Conservation (phyloP, 108 stramenopile genomes). For the Conticribra weissflogii region DNA sequence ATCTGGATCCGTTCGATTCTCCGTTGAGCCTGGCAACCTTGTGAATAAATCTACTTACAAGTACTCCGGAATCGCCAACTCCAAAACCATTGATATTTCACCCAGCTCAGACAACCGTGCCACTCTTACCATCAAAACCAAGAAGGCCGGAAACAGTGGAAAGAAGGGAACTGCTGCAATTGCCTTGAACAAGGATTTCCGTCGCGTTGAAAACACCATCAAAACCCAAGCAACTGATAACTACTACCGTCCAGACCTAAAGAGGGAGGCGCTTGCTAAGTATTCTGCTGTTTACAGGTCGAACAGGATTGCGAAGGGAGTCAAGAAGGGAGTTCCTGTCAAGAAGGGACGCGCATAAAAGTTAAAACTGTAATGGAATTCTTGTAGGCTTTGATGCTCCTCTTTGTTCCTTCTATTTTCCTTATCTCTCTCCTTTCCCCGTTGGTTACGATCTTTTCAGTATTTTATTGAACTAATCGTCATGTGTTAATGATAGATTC, state of each 20-base stretch:
- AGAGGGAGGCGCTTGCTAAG: slow-evolving; percentile 80
- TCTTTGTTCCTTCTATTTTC: no score
- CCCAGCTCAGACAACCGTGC: slow-evolving; percentile 78
- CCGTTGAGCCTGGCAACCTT: slow-evolving; percentile 90
- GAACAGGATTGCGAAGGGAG: slow-evolving; percentile 85
- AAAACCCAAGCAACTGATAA: slow-evolving; percentile 72
- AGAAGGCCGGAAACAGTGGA: slow-evolving; percentile 73
- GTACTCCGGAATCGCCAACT: slow-evolving; percentile 93
- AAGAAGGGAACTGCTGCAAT: slow-evolving; percentile 67
- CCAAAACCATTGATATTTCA: slow-evolving; percentile 78
- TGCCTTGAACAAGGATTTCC: slow-evolving; percentile 90
- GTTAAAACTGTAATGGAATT: slow-evolving; percentile 1
- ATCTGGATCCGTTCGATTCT: slow-evolving; percentile 85
- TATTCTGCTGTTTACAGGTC: slow-evolving; percentile 89
- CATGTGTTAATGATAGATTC: no score
- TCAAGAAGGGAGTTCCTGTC: slow-evolving; percentile 77
- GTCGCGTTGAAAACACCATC: slow-evolving; percentile 78
- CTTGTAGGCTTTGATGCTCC: no score
- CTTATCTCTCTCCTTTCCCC: no score
- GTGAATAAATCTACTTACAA: slow-evolving; percentile 87
- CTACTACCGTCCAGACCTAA: slow-evolving; percentile 92
- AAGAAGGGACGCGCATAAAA: slow-evolving; percentile 88
- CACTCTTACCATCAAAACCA: slow-evolving; percentile 79
- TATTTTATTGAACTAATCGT: no score
- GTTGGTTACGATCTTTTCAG: no score